Evolutionary conservation across 257 asterid species (phyloP).

Genomic region (Plantago major): DNA sequence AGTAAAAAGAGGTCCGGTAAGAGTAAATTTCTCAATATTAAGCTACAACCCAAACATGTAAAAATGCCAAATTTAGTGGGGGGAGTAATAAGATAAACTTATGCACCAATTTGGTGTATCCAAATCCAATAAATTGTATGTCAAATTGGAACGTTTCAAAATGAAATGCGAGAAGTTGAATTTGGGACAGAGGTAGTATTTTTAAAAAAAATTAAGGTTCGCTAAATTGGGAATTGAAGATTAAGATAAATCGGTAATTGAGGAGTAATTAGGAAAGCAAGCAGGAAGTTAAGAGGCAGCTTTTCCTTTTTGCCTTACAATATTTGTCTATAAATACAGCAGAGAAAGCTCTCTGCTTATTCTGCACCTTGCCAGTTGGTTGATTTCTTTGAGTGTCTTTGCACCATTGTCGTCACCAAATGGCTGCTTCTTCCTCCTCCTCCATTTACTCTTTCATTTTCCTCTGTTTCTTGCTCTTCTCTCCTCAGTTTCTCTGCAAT

Average conservation of each 20-base stretch:
- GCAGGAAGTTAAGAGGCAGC: constrained; percentile 32
- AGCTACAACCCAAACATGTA: too few species aligned
- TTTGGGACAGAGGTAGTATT: too few species aligned
- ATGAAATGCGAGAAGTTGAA: too few species aligned
- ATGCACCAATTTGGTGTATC: too few species aligned
- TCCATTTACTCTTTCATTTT: constrained; percentile 21
- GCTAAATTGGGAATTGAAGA: too few species aligned
- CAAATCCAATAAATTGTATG: too few species aligned
- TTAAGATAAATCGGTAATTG: not conserved
- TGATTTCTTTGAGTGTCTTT: constrained; percentile 16
- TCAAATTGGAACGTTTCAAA: too few species aligned
- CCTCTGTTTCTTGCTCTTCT: constrained; percentile 21
- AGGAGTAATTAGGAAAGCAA: constrained; percentile 1
- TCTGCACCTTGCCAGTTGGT: constrained; percentile 20
- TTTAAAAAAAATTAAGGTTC: too few species aligned
- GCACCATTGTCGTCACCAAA: constrained; percentile 25
- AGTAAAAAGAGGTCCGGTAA: too few species aligned
- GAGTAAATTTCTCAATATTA: too few species aligned
- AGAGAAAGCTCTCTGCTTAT: constrained; percentile 18
- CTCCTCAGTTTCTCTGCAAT: constrained; percentile 28
- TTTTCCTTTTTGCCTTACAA: constrained; percentile 13
- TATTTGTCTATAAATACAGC: constrained; percentile 47
- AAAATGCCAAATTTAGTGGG: too few species aligned
- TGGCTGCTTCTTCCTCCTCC: constrained; percentile 33
- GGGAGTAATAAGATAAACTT: too few species aligned